phyloP scores from a whole-genome alignment of 2,329 filamentous ascomycete genomes.

The Phyllosticta citribraziliensis region DNA sequence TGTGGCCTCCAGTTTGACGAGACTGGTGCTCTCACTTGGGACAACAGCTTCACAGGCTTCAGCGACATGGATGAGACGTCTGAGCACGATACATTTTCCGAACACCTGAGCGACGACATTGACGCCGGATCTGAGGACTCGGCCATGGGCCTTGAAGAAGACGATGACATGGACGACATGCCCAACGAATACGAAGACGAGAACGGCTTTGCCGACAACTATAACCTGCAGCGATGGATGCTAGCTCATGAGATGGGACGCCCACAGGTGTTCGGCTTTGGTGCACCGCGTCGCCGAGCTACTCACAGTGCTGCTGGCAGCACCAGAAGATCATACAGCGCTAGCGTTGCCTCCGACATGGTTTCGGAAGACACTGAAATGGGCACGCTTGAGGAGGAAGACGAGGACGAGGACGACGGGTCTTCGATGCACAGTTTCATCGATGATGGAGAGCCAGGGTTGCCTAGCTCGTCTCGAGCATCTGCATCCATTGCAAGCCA shows the following conservation, averaged over 20 bases:
- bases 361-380: conserved; percentile 29
- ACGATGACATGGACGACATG: conserved; percentile 22
- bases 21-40: conserved; percentile 32
- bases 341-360: conserved; percentile 31
- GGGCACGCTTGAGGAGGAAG: conserved; percentile 33
- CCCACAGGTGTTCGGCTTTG: conserved; percentile 18
- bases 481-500: conserved; percentile 23
- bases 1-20: conserved; percentile 45
- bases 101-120: conserved; percentile 34
- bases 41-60: conserved; percentile 24
- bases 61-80: conserved; percentile 37
- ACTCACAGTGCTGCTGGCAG: conserved; percentile 34
- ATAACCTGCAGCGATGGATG: conserved; percentile 11
- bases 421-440: conserved; percentile 35
- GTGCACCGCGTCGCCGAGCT: conserved; percentile 21
- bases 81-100: conserved; percentile 21
- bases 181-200: conserved; percentile 17
- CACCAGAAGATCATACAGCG: conserved; percentile 27
- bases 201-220: conserved; percentile 1
- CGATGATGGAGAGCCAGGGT: conserved; percentile 21
- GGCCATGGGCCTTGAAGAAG: conserved; percentile 12
- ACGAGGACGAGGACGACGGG: conserved; percentile 29
- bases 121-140: conserved; percentile 18
- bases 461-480: conserved; percentile 15
- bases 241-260: conserved; percentile 21